Evolutionary conservation across 164 flowering plant species (phyloP).

Genomic region (Magnolia sinica): DNA sequence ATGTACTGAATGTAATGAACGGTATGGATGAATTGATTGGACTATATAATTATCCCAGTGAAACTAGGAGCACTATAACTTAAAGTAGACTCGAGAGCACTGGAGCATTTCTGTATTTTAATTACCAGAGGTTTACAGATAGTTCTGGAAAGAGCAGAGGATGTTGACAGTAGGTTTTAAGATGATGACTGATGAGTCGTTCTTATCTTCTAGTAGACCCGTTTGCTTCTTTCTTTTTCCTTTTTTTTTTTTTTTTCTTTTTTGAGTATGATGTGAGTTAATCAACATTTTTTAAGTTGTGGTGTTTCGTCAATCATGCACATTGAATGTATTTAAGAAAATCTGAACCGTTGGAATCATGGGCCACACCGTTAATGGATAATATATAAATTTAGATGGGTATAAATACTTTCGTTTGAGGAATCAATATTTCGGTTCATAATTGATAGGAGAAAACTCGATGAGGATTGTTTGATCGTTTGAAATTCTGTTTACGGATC

Average conservation of each 20-base stretch:
- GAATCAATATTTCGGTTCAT: no score
- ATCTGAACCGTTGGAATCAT: not conserved
- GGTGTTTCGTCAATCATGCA: no score
- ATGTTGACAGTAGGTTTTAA: constrained; percentile 9
- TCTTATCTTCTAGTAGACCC: constrained; percentile 10
- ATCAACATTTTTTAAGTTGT: not conserved
- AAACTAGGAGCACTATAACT: not conserved
- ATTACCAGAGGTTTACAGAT: not conserved
- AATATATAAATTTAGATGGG: no score
- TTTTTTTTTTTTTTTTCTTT: not conserved
- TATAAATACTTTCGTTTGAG: no score
- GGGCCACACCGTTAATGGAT: not conserved
- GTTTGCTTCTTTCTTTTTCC: not conserved
- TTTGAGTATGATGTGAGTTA: not conserved
- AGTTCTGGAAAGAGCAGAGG: constrained; percentile 13
- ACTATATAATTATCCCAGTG: not conserved
- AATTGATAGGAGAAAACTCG: no score
- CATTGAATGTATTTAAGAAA: no score
- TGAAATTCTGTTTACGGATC: no score
- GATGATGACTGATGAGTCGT: not conserved
- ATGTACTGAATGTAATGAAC: not conserved
- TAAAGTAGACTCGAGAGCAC: not conserved
- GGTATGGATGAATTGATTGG: not conserved
- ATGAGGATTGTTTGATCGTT: no score
- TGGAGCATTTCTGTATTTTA: no score